A percentile compares a stretch with the other conserved stretches of the same genome.
Conservation (phyloP, 2,329 filamentous ascomycete species). For the Trichoderma breve region DNA sequence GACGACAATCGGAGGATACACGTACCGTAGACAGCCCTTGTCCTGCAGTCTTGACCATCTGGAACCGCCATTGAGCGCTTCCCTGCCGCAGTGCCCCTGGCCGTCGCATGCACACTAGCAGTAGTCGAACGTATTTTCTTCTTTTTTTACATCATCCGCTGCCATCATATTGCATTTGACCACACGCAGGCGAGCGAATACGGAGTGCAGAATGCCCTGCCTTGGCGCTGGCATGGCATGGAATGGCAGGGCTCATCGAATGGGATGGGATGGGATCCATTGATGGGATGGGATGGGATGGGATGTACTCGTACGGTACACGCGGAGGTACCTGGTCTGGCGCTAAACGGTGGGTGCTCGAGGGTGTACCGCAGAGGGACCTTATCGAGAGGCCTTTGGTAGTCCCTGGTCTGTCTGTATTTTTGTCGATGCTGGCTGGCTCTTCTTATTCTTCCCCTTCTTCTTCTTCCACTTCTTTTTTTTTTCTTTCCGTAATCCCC, state of each 20-base stretch:
- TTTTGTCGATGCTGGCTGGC: background rate
- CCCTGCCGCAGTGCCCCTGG: background rate
- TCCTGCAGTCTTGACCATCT: background rate
- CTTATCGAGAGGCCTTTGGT: background rate
- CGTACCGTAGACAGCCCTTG: background rate
- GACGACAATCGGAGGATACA: background rate
- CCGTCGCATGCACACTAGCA: background rate
- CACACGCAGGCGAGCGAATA: background rate
- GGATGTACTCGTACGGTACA: background rate
- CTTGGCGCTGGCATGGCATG: background rate
- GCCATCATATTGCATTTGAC: background rate
- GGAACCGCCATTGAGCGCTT: background rate
- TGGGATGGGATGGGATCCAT: background rate
- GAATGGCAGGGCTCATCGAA: background rate
- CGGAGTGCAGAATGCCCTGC: background rate
- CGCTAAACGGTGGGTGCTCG: background rate
- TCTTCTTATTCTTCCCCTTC: background rate
- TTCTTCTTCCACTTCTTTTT: background rate
- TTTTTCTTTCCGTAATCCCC: background rate
- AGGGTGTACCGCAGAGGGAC: background rate
- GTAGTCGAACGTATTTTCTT: background rate
- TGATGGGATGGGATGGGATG: background rate
- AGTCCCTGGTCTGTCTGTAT: background rate
- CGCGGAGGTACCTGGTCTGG: background rate
- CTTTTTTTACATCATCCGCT: constrained; percentile 6